Base-by-base conservation (phyloP, 2,329 filamentous ascomycete species). In the Penicillium sclerotigenum region DNA sequence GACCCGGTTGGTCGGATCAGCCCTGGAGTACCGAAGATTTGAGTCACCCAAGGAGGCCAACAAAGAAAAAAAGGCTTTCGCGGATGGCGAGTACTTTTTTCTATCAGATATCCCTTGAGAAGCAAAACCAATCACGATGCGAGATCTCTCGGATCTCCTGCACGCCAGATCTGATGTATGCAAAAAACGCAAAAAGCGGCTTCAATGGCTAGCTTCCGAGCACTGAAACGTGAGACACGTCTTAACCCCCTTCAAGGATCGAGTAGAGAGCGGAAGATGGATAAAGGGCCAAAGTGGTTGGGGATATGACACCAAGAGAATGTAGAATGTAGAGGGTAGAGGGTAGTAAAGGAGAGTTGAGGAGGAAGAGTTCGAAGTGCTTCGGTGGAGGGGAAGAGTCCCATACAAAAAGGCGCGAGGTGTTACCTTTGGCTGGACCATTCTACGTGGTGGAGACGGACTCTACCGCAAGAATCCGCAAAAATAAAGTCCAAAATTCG, bases 91-190 rank as follows among this genome's bases (percentile, higher is more conserved):
- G 16, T 55, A 22, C 20, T 37, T 46, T 46, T 38, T 29, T 20
- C 5, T 33, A 16, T 36, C 14, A 16, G 40, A 33, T 55, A 52
- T 52, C 53, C 53, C 53, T 56, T 46, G 53, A 29, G 13, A 28
- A 38, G 26, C 26, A 31, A n/a, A 31, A 16, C 53, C 53, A 56
- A 56, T 56, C 53, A 52, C 18, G 26, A 20, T 13, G 9, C 40
- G n/a, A n/a, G 28, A 52, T 56, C 48, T 40, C 16, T 46, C 24
- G 22, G 47, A 56, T 56, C 41, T 52, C 41, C 53, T 56, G 47
- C 53, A 58, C 52, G 50, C 50, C 42, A 56, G 54, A 56, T 56
- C 49, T 50, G 55, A 56, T 60, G 47, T 56, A 52, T 56, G 53
- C 52, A 57, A 57, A 49, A 52, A 22, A 34, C 14, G 33, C 41